Base-by-base conservation (phyloP, 352 stramenopile species). In the Globisporangium uncinulatum region DNA sequence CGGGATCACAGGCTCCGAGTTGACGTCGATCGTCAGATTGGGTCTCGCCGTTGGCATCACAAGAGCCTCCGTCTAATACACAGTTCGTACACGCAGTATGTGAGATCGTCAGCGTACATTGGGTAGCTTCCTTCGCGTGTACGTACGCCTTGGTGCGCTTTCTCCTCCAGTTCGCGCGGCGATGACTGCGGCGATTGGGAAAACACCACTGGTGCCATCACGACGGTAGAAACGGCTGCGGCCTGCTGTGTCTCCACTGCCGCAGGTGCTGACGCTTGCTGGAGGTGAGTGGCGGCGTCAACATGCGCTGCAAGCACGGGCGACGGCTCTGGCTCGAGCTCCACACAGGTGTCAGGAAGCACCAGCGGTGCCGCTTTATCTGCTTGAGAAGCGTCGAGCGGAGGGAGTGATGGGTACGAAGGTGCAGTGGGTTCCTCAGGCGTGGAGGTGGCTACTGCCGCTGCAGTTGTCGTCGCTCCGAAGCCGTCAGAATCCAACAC, bases 301-400 rank as follows among this genome's bases (percentile, higher is more conserved):
- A 9, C 42, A 19, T 24, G 15, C 7, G 6, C 9, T n/a, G 21
- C 51, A 7, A 51, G 10, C 2, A 41, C 24, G 1, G 52, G 52
- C 29, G 52, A 49, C 20, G 55, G 46, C 46, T 60, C 55, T 2
- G 55, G 55, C 19, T 60, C 55, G 19, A 48, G n/a, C 42, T 46
- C 42, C 5, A 24, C 42, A 19, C 42, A 17, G 6, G 15, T 17
- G 42, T 13, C 17, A 19, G 10, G 15, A 19, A 46, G 6, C 42
- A 46, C 42, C 15, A 46, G 42, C 42, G 42, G 42, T n/a, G 42
- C n/a, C 8, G 42, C 9, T 24, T 45, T 24, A 3, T 46, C 42
- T 24, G 42, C 42, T 21, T 24, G 42, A 19, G 6, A 21, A 13
- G 6, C 42, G 42, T 46, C 42, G 42, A 29, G 17, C 42, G 11